Evolutionary conservation across 2,329 filamentous ascomycete genomes (phyloP).

Genomic region (Zymoseptoria crescenta): DNA sequence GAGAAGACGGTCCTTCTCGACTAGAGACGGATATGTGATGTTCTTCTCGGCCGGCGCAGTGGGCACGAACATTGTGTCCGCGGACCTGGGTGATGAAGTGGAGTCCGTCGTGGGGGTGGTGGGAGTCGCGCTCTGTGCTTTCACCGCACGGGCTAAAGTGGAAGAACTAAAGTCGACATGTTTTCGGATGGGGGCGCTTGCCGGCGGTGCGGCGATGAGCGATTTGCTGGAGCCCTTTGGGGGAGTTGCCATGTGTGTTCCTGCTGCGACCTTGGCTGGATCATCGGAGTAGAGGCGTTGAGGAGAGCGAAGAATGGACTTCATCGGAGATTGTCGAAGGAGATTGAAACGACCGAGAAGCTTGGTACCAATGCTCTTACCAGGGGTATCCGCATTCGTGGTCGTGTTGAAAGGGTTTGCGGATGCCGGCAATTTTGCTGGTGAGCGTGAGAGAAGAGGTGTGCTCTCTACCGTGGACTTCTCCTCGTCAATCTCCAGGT

Average conservation of each 20-base stretch:
- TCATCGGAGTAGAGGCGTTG: conserved; percentile 53
- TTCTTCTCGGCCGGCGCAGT: conserved; percentile 2
- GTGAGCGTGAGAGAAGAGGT: conserved; percentile 29
- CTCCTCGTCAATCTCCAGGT: conserved; percentile 1
- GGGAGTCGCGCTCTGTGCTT: not conserved
- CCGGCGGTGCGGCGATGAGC: conserved; percentile 42
- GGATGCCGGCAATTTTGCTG: conserved; percentile 21
- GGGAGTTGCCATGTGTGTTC: conserved; percentile 48
- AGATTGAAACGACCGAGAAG: conserved; percentile 39
- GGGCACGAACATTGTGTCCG: conserved; percentile 1
- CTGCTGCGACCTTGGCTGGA: conserved; percentile 51
- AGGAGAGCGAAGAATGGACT: conserved; percentile 56
- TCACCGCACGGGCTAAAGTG: conserved; percentile 32
- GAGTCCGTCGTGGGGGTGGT: conserved; percentile 22
- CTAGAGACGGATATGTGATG: not conserved
- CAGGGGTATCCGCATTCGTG: conserved; percentile 21
- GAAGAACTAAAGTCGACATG: conserved; percentile 69
- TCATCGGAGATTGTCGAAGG: conserved; percentile 48
- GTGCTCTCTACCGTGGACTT: conserved; percentile 9
- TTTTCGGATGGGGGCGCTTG: conserved; percentile 59
- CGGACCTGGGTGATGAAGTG: conserved; percentile 22
- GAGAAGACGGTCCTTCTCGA: conserved; percentile 15
- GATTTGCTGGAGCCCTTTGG: conserved; percentile 18
- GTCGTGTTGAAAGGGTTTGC: not conserved
- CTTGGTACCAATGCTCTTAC: conserved; percentile 26